These are phyloP conservation scores for Phialophora chinensis DNA, from an alignment of 2,329 filamentous ascomycete genomes.

Conservation along the genomic window DNA sequence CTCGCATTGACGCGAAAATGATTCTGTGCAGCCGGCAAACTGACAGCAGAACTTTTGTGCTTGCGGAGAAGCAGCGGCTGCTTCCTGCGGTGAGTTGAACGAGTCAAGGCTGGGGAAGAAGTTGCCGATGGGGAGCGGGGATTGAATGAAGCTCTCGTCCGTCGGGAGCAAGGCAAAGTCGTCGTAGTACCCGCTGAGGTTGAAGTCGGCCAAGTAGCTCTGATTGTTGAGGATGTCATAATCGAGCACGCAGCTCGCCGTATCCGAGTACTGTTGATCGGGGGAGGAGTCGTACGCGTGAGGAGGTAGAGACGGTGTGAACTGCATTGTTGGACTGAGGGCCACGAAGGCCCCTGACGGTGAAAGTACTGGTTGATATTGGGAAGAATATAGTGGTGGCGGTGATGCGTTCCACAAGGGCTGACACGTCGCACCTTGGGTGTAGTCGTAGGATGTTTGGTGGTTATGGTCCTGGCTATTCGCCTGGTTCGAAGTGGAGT, in stretches of 20 bases:
- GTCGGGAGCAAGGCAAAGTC: constrained; percentile 20
- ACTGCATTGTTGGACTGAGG: constrained; percentile 8
- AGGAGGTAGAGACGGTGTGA: constrained; percentile 9
- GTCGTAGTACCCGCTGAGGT: constrained; percentile 7
- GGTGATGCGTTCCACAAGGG: constrained; percentile 13
- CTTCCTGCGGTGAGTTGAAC: background rate
- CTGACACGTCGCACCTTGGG: constrained; percentile 29
- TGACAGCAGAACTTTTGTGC: constrained; percentile 7
- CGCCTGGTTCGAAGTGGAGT: constrained; percentile 5
- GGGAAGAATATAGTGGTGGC: constrained; percentile 10
- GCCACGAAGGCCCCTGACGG: background rate
- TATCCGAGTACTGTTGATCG: constrained; percentile 14
- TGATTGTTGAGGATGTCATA: constrained; percentile 25
- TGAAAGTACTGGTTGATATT: constrained; percentile 2
- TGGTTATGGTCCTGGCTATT: background rate
- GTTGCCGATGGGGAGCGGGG: background rate
- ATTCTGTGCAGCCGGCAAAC: constrained; percentile 18
- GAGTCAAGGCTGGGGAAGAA: constrained; percentile 19
- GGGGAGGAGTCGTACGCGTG: constrained; percentile 7
- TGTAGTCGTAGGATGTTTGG: constrained; percentile 1
- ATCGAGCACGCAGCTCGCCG: constrained; percentile 11
- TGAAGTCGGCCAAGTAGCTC: constrained; percentile 22
- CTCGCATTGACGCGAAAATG: constrained; percentile 26
- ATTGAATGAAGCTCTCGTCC: background rate
- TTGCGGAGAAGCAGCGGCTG: background rate